Conservation (phyloP, 495 filamentous ascomycete genomes). For the Xylaria curta region DNA sequence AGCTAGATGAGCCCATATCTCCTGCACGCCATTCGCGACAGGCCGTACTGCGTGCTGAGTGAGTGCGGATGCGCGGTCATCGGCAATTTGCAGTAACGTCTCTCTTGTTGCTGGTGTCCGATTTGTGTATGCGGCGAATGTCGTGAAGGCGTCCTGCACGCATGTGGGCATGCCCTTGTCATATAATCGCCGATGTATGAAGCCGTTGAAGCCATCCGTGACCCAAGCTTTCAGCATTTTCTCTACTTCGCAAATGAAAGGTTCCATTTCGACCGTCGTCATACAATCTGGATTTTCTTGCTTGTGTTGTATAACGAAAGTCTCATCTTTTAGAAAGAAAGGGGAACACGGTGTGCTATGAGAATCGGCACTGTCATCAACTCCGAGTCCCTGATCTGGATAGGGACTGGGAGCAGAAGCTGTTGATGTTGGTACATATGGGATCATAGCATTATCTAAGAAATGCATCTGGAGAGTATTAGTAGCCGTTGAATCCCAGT, state of each 20-base stretch:
- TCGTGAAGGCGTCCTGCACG: slow-evolving; percentile 41
- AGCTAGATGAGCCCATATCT: slow-evolving; percentile 42
- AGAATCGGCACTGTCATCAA: slow-evolving; percentile 17
- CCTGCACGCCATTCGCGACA: slow-evolving; percentile 8
- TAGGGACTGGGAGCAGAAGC: not conserved
- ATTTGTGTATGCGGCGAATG: slow-evolving; percentile 37
- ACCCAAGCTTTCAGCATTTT: slow-evolving; percentile 37
- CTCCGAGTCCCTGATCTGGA: not conserved
- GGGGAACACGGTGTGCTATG: slow-evolving; percentile 18
- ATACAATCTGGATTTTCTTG: slow-evolving; percentile 15
- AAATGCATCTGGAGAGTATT: not conserved
- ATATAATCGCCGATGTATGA: slow-evolving; percentile 52
- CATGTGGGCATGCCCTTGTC: slow-evolving; percentile 35
- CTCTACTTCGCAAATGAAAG: slow-evolving; percentile 37
- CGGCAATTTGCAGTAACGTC: slow-evolving; percentile 36
- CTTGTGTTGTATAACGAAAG: slow-evolving; percentile 32
- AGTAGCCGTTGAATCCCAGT: not conserved
- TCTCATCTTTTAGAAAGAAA: slow-evolving; percentile 34
- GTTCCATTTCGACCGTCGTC: slow-evolving; percentile 29
- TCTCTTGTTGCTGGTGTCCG: slow-evolving; percentile 29
- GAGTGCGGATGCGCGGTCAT: slow-evolving; percentile 27
- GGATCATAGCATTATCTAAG: not conserved
- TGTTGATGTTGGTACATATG: not conserved
- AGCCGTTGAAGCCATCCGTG: slow-evolving; percentile 34
- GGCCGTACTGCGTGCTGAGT: not conserved